Base-by-base conservation (phyloP, 352 stramenopile genomes). In the Phytophthora hybrid region DNA sequence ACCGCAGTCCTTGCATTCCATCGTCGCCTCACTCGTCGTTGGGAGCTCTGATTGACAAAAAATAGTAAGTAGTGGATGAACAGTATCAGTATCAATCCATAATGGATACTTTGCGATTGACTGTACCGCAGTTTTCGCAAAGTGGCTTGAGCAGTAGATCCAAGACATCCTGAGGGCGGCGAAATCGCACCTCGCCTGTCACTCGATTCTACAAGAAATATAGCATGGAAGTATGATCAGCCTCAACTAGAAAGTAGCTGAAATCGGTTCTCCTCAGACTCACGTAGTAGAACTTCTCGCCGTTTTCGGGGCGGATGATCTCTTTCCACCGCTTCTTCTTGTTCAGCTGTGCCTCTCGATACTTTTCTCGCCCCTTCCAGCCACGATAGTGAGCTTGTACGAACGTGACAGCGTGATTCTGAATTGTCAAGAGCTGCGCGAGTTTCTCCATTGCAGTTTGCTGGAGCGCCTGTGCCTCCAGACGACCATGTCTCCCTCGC, bases 241-340 rank as follows among this genome's bases (percentile, higher is more conserved):
- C 18, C 8, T 54, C 21, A 14, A 69, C 10, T 21, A 69, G 41
- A 14, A 16, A 60, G 5, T 26, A 26, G 23, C 23, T 5, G 34
- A 39, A 49, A 11, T 19, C n/a, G 10, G 18, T 55, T 6, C n/a
- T 60, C 37, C 23, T 4, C 23, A 66, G 23, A 79, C 82, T 44
- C 73, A 93, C 89, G 72, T 98, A 99, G 74, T 98, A 99, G 69
- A 98, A 98, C 16, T 69, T 74, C 14, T 85, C 78, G 5, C 82
- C 83, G 18, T 79, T 89, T 53, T 97, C 88, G 5, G 89, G 80
- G 19, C 96, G 90, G 51, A 86, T 77, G 39, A 99, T 88, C 66
- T 93, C 78, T 79, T 98, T 98, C 96, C 96, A 99, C 23, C 91
- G 81, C 44, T 87, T 81, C 63, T 95, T 92, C 63, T 94, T 93